Base-by-base conservation (phyloP, 352 stramenopile species). In the Phytophthora cactorum region DNA sequence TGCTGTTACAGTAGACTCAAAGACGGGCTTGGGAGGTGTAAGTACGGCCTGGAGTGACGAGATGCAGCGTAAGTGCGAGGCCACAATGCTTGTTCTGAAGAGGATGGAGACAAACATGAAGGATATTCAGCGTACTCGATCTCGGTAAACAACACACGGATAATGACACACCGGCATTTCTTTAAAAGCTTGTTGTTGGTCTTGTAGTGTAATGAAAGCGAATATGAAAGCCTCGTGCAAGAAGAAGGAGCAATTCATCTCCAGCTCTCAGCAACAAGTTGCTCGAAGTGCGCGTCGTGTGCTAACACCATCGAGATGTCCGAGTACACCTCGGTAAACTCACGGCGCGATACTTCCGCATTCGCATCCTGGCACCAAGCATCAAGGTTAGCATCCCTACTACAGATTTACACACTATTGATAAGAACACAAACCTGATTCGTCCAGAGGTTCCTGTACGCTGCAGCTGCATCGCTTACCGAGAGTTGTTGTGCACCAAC, bases 311-410 rank as follows among this genome's bases (percentile, higher is more conserved):
- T 72, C 11, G 87, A 88, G 7, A 95, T 77, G 58, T 95, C 84
- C 5, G 66, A 61, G 75, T 95, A 95, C 28, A 92, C 79, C 7
- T 93, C 82, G 8, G 88, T 38, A 56, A 95, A 95, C 45, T 91
- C 77, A 36, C 68, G 72, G 6, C 53, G 66, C 2, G 81, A 82
- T 50, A 93, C 63, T 28, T 88, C 72, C 7, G 66, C 52, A 10
- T 60, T 61, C n/a, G 22, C 1, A 59, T 71, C 63, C 71, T 70
- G 50, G 31, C 15, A 2, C 50, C 25, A 17, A 52, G 25, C 17
- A 59, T 41, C 17, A 52, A 34, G 11, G 27, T 52, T 10, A 52
- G 17, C 25, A 52, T 22, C 9, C 4, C 45, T 5, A 14, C 45
- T 31, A 28, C 1, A 12, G 17, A 2, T 9, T 3, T 6, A 22